These are phyloP conservation scores for Coniochaeta ligniaria DNA, from an alignment of 2,329 filamentous ascomycete genomes.

Conservation along the genomic window DNA sequence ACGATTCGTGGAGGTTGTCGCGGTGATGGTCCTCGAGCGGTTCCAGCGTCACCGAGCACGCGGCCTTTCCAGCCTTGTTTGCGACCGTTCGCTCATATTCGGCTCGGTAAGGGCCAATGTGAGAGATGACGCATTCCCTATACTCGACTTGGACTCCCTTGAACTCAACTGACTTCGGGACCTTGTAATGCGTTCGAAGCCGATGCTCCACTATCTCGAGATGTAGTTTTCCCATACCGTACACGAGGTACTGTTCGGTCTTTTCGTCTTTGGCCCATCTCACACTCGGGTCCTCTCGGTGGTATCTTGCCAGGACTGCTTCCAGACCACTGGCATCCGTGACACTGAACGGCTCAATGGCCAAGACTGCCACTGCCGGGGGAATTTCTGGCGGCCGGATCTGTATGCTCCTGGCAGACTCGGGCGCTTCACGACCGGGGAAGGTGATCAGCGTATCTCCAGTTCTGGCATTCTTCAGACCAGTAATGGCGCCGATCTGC, in stretches of 20 bases:
- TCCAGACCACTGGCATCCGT: slow-evolving; percentile 72
- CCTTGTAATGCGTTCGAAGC: slow-evolving; percentile 83
- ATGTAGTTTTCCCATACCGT: slow-evolving; percentile 94
- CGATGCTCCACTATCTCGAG: slow-evolving; percentile 88
- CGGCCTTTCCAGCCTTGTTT: slow-evolving; percentile 70
- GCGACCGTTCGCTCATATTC: slow-evolving; percentile 74
- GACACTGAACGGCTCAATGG: slow-evolving; percentile 63
- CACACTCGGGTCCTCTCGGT: slow-evolving; percentile 88
- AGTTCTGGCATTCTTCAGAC: slow-evolving; percentile 84
- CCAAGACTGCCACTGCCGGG: slow-evolving; percentile 93
- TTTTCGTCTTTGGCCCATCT: slow-evolving; percentile 80
- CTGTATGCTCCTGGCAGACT: slow-evolving; percentile 67
- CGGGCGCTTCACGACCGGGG: slow-evolving; percentile 52
- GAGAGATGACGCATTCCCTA: slow-evolving; percentile 66
- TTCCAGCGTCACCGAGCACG: slow-evolving; percentile 62
- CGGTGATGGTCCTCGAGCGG: slow-evolving; percentile 41
- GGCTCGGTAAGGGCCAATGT: slow-evolving; percentile 49
- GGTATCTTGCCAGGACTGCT: slow-evolving; percentile 66
- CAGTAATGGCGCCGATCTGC: slow-evolving; percentile 89
- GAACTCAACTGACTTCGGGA: slow-evolving; percentile 62
- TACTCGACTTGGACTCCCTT: slow-evolving; percentile 94
- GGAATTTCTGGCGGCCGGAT: slow-evolving; percentile 84
- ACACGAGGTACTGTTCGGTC: slow-evolving; percentile 85
- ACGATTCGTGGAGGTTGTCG: slow-evolving; percentile 30
- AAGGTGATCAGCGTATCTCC: slow-evolving; percentile 86